Evolutionary conservation across 2,329 filamentous ascomycete genomes (phyloP), one percentile per base, ranked within the genome.

Genomic region (Fusarium beomiforme): DNA sequence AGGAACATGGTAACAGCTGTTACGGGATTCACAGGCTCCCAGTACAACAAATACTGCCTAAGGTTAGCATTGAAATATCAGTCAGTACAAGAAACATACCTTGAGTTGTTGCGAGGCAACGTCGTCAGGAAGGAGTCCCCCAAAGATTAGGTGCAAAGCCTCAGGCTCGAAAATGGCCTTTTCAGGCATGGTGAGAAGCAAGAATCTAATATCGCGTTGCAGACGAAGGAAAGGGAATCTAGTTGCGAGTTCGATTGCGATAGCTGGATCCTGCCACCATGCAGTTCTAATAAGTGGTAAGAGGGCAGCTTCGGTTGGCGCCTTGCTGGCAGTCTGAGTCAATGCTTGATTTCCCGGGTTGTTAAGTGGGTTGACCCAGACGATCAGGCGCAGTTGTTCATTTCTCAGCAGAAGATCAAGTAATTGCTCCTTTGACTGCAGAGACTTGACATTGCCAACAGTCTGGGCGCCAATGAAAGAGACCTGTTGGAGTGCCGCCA

Each of bases 1-100:
- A 97, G 80, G 84, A 99, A 98, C 81, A 97, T 94, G 0, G 94
- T 97, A 10, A 97, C 91, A 1, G 97, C 95, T 13, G 95, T 96
- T 68, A 97, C 92, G 0, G 96, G 96, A 77, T 97, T 97, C 34
- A 97, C 91, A 0, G 96, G 90, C 24, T 92, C 89, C 96, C 96
- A 99, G 83, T 93, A 98, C 3, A 99, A 85, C 19, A 99, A 85
- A 80, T 97, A 97, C 90, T 94, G 72, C 12, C 19, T 6, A 42
- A 41, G 8, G 51, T 76, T 63, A 80, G 70, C 57, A 60, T 17
- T 67, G 8, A 19, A 44, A 19, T 12, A 8, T 10, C 12, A 23
- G 36, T 12, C 19, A 37, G 19, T 14, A 24, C 12, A 33, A 36
- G 21, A 6, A 5, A 66, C 75, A 69, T 83, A 93, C 92, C 87